A percentile compares a stretch with the other conserved stretches of the same genome.
These are phyloP conservation scores for Nakazawaea populi DNA, from an alignment of 805 yeast genomes.

Conservation along the genomic window DNA sequence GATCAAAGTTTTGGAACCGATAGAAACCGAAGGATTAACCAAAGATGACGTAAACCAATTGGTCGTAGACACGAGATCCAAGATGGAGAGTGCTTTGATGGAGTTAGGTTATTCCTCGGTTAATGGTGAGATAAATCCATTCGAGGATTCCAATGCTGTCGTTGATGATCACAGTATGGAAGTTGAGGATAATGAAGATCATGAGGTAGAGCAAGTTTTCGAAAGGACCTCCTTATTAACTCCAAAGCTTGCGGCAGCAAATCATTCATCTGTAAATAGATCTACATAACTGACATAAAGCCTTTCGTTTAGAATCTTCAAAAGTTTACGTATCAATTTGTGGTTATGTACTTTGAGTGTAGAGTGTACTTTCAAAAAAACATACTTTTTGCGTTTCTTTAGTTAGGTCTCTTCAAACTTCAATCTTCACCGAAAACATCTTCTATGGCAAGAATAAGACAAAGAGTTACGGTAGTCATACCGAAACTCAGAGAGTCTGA, in stretches of 20 bases:
- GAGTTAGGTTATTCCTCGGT: conserved; percentile 38
- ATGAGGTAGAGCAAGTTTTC: conserved; percentile 1
- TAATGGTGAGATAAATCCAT: conserved; percentile 13
- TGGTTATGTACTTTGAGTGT: too few relatives aligned
- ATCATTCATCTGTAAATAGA: conserved; percentile 1
- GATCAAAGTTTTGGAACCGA: conserved; percentile 77
- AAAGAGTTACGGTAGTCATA: conserved; percentile 3
- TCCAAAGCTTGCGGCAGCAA: conserved; percentile 1
- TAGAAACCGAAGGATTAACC: conserved; percentile 62
- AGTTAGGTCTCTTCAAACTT: not conserved
- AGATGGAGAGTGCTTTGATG: conserved; percentile 43
- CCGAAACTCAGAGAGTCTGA: not conserved
- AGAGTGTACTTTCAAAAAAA: too few relatives aligned
- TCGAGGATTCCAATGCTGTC: conserved; percentile 1
- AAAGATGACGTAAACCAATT: conserved; percentile 66
- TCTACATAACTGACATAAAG: not conserved
- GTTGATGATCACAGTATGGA: not conserved
- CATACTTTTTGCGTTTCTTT: not conserved
- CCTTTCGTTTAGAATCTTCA: too few relatives aligned
- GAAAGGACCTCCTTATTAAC: conserved; percentile 8
- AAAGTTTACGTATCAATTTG: too few relatives aligned
- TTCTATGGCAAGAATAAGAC: not conserved
- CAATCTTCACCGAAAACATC: not conserved
- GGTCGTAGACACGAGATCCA: conserved; percentile 45
- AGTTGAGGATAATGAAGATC: not conserved